Conservation (phyloP, 192 early-diverging fungal species). For the Coemansia sp. region DNA sequence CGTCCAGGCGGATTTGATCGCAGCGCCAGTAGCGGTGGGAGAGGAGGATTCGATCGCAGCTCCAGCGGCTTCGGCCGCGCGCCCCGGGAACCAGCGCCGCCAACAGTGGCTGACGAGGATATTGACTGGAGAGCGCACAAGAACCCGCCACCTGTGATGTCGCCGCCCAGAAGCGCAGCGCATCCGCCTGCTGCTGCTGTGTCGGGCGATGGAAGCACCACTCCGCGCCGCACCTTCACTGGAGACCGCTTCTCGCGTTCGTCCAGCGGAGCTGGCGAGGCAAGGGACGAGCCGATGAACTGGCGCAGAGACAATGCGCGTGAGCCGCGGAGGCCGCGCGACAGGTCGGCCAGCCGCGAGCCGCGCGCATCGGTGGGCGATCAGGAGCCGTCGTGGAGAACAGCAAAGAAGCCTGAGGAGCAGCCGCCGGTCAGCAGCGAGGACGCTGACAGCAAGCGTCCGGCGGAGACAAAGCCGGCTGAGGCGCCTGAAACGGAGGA, state of each 20-base stretch:
- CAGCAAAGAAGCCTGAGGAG: constrained; percentile 1
- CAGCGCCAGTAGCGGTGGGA: constrained; percentile 11
- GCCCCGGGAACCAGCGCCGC: constrained; percentile 25
- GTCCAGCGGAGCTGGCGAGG: constrained; percentile 21
- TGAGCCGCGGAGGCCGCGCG: constrained; percentile 9
- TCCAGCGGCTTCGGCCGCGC: constrained; percentile 11
- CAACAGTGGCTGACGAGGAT: constrained; percentile 25
- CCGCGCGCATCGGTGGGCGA: constrained; percentile 27
- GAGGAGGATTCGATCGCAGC: constrained; percentile 27
- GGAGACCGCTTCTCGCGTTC: constrained; percentile 33
- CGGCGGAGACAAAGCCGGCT: neutral
- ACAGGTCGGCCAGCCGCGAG: constrained; percentile 17
- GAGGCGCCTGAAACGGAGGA: constrained; percentile 9
- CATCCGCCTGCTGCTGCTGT: too few relatives aligned
- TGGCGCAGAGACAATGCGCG: constrained; percentile 20
- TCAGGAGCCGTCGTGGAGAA: constrained; percentile 32
- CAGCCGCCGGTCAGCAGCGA: neutral
- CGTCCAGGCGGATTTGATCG: constrained; percentile 14
- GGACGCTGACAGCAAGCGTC: neutral
- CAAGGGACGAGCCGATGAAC: constrained; percentile 12
- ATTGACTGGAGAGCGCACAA: constrained; percentile 41
- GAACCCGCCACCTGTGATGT: constrained; percentile 12
- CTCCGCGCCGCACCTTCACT: constrained; percentile 8
- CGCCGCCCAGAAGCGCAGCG: neutral
- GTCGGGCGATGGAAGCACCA: neutral